phyloP scores from a whole-genome alignment of 148 eudicot genomes.

The Spergularia bocconei region DNA sequence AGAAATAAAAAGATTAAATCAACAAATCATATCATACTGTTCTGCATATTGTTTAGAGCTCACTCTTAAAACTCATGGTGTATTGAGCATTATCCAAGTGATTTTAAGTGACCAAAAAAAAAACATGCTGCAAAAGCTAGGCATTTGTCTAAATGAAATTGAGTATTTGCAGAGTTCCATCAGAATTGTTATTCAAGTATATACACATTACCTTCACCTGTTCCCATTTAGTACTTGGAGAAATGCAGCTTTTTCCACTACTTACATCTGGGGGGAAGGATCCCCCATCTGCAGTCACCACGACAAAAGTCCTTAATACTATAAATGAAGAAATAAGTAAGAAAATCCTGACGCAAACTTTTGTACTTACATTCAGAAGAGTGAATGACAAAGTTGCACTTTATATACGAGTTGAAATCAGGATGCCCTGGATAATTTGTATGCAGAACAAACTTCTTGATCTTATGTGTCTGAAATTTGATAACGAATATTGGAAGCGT shows the following conservation, averaged over 20 bases:
- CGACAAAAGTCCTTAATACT: slow-evolving; percentile 12
- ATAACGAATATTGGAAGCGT: slow-evolving; percentile 17
- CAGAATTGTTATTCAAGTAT: neutral
- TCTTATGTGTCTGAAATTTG: slow-evolving; percentile 77
- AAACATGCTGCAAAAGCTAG: neutral
- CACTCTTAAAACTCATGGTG: neutral
- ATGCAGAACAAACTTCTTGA: slow-evolving; percentile 93
- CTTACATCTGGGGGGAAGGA: slow-evolving; percentile 51
- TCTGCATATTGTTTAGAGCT: neutral
- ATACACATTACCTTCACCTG: slow-evolving; percentile 74
- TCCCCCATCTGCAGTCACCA: slow-evolving; percentile 51
- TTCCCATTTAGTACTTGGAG: slow-evolving; percentile 94
- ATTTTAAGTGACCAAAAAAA: neutral
- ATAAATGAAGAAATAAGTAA: neutral
- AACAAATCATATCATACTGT: neutral
- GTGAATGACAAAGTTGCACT: slow-evolving; percentile 86
- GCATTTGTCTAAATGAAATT: neutral
- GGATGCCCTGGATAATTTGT: slow-evolving; percentile 97
- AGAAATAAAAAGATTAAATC: too few relatives aligned
- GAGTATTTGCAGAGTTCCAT: neutral
- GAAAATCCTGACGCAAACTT: neutral
- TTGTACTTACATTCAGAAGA: slow-evolving; percentile 61
- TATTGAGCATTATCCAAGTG: neutral
- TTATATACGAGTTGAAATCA: slow-evolving; percentile 91
- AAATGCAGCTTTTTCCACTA: slow-evolving; percentile 56